Conservation (phyloP, 2,329 filamentous ascomycete genomes). For the Pestalotiopsis sp. region DNA sequence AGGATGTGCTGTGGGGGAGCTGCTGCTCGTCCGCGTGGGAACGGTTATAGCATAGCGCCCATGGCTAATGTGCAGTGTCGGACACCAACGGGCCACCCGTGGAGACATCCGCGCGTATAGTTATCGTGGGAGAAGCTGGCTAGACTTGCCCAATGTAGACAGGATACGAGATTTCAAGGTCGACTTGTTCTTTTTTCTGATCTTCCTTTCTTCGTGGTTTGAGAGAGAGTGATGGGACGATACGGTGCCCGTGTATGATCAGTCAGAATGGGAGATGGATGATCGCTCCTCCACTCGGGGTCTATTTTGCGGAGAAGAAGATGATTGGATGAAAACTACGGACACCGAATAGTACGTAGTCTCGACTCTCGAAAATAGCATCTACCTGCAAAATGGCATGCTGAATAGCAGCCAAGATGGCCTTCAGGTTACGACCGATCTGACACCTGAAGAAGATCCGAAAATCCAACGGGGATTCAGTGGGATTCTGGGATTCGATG, state of each 20-base stretch:
- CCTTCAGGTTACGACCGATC: neutral
- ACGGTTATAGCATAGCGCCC: neutral
- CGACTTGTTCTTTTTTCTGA: neutral
- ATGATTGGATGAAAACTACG: neutral
- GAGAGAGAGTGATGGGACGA: neutral
- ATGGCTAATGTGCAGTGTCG: conserved; percentile 7
- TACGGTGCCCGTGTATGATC: neutral
- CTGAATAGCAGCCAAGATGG: neutral
- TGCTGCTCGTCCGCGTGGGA: conserved; percentile 2
- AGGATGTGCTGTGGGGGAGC: conserved; percentile 5
- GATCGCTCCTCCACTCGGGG: neutral
- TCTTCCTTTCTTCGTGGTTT: neutral
- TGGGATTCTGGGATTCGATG: neutral
- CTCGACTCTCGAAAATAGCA: too few species aligned
- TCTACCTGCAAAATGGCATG: neutral
- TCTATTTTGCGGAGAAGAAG: neutral
- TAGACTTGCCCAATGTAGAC: conserved; percentile 11
- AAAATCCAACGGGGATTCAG: neutral
- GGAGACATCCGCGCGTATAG: conserved; percentile 9
- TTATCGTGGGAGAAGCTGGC: conserved; percentile 3
- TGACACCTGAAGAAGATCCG: neutral
- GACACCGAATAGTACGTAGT: neutral
- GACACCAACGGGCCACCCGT: conserved; percentile 10
- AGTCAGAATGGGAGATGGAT: neutral
- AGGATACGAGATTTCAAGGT: neutral